Base-by-base conservation (phyloP, 495 filamentous ascomycete genomes). In the Penicillium simplicissimum region DNA sequence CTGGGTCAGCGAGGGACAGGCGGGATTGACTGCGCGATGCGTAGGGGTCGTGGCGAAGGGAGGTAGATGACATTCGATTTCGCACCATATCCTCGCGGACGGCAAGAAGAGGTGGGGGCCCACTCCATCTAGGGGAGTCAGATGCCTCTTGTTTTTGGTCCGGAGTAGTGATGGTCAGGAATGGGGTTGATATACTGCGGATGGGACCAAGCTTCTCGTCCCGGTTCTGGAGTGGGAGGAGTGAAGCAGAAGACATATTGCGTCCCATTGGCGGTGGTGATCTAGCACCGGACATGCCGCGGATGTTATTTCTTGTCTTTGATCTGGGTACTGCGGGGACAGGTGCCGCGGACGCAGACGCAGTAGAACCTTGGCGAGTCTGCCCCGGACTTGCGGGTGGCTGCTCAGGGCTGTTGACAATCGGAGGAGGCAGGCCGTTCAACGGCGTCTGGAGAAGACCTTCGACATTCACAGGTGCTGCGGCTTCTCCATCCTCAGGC, bases 381-480 rank as follows among this genome's bases (percentile, higher is more conserved):
- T 71, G 66, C 34, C 66, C 64, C 19, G 67, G 55, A 15, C 48
- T 56, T 8, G 58, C 19, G 17, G 59, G 45, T 25, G 52, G 63
- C 45, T 63, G 55, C n/a, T 56, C 34, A 21, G 67, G 66, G 19
- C 67, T 71, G 33, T 76, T 71, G 8, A 74, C 57, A 36, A 72
- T 69, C 40, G 76, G 77, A n/a, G 72, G 74, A 31, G 70, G 74
- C 23, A 72, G 67, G 13, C 73, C 76, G 51, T 71, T 84, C 43
- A 86, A 76, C 1, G 88, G 76, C n/a, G 89, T 92, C 68, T 89
- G 87, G 59, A 90, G 84, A 21, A 93, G 81, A 61, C 87, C 84
- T 7, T 83, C 74, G 8, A 92, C 70, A 61, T 90, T 78, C 9
- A 94, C 81, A 3, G 87, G 88, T 3, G 78, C 87, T 35, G 87